These are phyloP conservation scores for Boletus rufocinnamomeus DNA, from an alignment of 768 basidiomycete species.

Conservation along the genomic window DNA sequence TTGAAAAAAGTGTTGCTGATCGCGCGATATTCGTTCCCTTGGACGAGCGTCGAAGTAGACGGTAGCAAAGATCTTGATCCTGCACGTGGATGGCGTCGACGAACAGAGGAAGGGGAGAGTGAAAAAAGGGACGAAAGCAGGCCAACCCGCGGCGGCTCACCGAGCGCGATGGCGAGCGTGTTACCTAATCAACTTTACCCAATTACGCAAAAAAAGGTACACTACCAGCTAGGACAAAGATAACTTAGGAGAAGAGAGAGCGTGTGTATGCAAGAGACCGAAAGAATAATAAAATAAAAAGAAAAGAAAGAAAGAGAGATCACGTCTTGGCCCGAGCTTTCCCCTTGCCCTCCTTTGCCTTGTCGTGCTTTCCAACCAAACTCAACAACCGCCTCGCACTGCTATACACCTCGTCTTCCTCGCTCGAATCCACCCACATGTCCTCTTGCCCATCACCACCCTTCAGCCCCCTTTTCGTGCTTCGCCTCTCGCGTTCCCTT, in stretches of 20 bases:
- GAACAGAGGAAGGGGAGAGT: background rate
- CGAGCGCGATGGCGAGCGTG: background rate
- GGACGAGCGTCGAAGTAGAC: background rate
- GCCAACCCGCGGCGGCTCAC: background rate
- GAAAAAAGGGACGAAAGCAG: background rate
- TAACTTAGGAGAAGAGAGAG: background rate
- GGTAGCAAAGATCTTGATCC: background rate
- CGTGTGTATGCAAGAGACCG: background rate
- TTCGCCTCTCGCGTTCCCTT: slow-evolving; percentile 11
- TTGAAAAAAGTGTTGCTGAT: background rate
- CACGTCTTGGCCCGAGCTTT: background rate
- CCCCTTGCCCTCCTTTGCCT: slow-evolving; percentile 11
- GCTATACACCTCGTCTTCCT: slow-evolving; percentile 70
- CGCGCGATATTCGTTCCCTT: slow-evolving; percentile 2
- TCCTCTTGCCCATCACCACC: slow-evolving; percentile 27
- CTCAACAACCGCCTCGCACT: slow-evolving; percentile 56
- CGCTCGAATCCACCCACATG: slow-evolving; percentile 76
- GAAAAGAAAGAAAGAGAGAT: background rate
- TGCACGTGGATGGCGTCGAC: background rate
- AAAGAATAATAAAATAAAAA: background rate
- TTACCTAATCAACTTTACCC: slow-evolving; percentile 17
- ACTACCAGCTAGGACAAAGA: background rate
- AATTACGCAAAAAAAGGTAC: background rate
- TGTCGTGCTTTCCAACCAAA: slow-evolving; percentile 39
- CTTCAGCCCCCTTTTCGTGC: background rate